phyloP scores from a whole-genome alignment of 208 protist species.

The Porcisia deanei region DNA sequence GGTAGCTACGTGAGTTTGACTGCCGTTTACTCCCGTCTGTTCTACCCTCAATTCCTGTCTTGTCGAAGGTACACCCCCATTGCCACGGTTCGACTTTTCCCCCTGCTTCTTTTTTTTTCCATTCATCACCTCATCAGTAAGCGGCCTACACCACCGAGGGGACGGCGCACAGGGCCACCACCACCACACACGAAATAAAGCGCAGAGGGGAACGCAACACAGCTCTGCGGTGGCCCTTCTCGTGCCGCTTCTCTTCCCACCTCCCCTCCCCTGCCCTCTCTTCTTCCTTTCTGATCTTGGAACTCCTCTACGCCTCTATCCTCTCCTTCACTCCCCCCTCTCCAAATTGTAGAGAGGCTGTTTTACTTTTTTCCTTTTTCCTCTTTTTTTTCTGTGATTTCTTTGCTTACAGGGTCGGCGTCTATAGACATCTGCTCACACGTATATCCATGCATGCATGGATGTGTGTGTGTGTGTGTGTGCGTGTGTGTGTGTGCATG shows the following conservation, averaged over 20 bases:
- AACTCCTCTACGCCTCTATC: background rate
- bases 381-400: background rate
- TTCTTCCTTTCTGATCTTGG: background rate
- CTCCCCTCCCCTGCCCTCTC: background rate
- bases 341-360: background rate
- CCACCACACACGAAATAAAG: background rate
- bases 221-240: background rate
- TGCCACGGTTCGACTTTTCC: background rate
- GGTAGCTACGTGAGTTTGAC: background rate
- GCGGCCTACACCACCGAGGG: background rate
- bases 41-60: background rate
- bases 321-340: too few species aligned
- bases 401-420: background rate
- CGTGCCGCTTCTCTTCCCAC: background rate
- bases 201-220: background rate
- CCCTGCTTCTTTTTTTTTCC: background rate
- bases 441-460: too few species aligned
- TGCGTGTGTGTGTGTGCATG: background rate
- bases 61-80: background rate
- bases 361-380: background rate
- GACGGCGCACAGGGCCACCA: background rate
- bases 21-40: background rate
- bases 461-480: too few species aligned
- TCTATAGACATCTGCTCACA: too few species aligned
- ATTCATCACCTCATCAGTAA: background rate